Base-by-base conservation (phyloP, 192 early-diverging fungal genomes). In the Podila verticillata region DNA sequence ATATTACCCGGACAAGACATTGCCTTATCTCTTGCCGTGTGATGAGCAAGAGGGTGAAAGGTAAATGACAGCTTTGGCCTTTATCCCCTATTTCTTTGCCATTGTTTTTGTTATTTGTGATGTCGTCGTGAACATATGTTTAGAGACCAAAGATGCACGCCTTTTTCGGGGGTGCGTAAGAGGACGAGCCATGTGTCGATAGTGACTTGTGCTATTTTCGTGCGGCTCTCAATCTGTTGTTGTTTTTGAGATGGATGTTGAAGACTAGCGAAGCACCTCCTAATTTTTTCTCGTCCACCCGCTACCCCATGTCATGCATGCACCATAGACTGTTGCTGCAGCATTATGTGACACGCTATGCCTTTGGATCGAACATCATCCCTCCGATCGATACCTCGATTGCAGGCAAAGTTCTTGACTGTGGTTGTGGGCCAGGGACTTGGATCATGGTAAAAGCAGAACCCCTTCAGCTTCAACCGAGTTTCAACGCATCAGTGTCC, bases 381-480 rank as follows among this genome's bases (percentile, higher is more conserved):
- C 61, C 75, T 9, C 75, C 75, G 0, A 78, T 78, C 48, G 68
- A 70, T 29, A 71, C 68, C 0, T 32, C 63, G 2, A 36, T 70
- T n/a, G 63, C 63, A 5, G 75, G 75, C 12, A 65, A 66, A 36
- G 75, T 78, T 7, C 75, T 78, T 39, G 75, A 78, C 48, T 73
- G 72, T 58, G 74, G 69, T 7, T 83, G 81, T 58, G 81, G 81
- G 9, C 81, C 81, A 30, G 81, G 81, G 29, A 83, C 81, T 36
- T 83, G 81, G 81, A 51, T 83, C 47, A 70, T 83, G 65, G 75
- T 80, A 72, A 44, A 62, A 61, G 24, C 32, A 57, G 20, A 24
- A 26, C 8, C 24, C 20, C 26, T 36, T 13, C 35, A 20, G 9
- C 17, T n/a, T 44, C 24, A 58, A 6, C 48, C 8, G 36, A 44